Evolutionary conservation across 805 yeast species (phyloP).

Genomic region (Komagataella ulmi): DNA sequence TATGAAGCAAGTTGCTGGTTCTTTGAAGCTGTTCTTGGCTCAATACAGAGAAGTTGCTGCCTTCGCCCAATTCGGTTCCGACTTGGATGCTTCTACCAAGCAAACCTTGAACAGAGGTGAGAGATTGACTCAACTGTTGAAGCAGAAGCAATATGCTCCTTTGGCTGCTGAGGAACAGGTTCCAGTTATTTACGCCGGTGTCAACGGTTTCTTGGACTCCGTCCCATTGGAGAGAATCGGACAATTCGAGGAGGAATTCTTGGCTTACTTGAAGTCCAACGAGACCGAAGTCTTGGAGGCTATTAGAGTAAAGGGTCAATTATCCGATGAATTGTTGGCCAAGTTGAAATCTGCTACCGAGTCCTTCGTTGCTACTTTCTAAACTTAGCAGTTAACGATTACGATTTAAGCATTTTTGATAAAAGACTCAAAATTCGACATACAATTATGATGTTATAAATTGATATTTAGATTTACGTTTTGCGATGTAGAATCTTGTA

Average conservation of each 20-base stretch:
- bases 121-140: conserved; percentile 97
- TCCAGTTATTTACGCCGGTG: conserved; percentile 98
- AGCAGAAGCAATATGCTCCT: conserved; percentile 96
- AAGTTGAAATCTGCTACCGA: conserved; percentile 86
- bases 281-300: conserved; percentile 74
- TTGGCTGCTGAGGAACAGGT: conserved; percentile 98
- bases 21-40: conserved; percentile 98
- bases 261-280: conserved; percentile 84
- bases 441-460: background rate
- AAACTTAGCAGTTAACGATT: conserved; percentile 12
- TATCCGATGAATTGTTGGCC: conserved; percentile 75
- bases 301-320: conserved; percentile 81
- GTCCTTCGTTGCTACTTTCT: conserved; percentile 85
- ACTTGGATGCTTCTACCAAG: conserved; percentile 98
- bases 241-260: conserved; percentile 87
- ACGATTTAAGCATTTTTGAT: background rate
- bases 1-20: conserved; percentile 99
- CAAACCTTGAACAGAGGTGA: conserved; percentile 99
- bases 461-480: conserved; percentile 1
- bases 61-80: conserved; percentile 99
- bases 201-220: conserved; percentile 94
- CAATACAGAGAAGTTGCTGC: conserved; percentile 99
- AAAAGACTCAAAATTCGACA: background rate
- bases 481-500: background rate
- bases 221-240: conserved; percentile 76